Percentiles rank a stretch among this genome's conserved stretches.
These are phyloP conservation scores for Clohesyomyces aquaticus DNA, from an alignment of 495 filamentous ascomycete species.

Conservation along the genomic window DNA sequence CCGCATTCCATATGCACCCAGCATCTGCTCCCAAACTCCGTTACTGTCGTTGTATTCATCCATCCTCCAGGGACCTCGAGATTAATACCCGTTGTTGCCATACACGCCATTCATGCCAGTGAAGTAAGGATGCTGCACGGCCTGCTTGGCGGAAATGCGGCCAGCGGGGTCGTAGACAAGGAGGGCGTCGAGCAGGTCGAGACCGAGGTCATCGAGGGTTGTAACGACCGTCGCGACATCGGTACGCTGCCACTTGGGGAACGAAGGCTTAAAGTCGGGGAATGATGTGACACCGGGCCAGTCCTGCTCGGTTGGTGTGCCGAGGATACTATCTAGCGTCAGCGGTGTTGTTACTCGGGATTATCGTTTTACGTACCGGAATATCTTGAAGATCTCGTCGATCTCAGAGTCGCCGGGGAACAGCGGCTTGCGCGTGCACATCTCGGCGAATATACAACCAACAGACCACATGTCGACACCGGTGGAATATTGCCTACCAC, in stretches of 20 bases:
- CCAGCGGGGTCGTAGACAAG: conserved; percentile 94
- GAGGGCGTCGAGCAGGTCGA: conserved; percentile 83
- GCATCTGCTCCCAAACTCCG: conserved; percentile 7
- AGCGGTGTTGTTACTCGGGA: conserved; percentile 2
- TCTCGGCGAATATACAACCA: conserved; percentile 98
- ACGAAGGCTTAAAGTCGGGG: conserved; percentile 95
- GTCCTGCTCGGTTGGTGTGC: conserved; percentile 82
- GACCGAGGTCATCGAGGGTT: conserved; percentile 71
- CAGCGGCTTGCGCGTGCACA: conserved; percentile 97
- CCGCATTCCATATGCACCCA: conserved; percentile 5
- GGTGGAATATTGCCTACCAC: conserved; percentile 95
- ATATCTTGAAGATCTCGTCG: conserved; percentile 99
- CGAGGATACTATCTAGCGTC: conserved; percentile 67
- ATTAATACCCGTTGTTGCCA: conserved; percentile 32
- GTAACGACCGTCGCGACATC: conserved; percentile 59
- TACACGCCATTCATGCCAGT: conserved; percentile 46
- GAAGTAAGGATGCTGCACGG: conserved; percentile 92
- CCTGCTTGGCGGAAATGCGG: conserved; percentile 94
- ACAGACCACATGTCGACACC: conserved; percentile 99
- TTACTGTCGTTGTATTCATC: conserved; percentile 25
- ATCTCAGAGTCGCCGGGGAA: conserved; percentile 99
- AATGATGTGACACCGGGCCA: conserved; percentile 98
- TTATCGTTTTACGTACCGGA: conserved; percentile 58
- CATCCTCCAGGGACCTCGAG: conserved; percentile 13
- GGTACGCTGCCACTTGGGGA: conserved; percentile 93